These are phyloP conservation scores for Notholithocarpus densiflorus DNA, from an alignment of 306 rosid species.

Conservation along the genomic window DNA sequence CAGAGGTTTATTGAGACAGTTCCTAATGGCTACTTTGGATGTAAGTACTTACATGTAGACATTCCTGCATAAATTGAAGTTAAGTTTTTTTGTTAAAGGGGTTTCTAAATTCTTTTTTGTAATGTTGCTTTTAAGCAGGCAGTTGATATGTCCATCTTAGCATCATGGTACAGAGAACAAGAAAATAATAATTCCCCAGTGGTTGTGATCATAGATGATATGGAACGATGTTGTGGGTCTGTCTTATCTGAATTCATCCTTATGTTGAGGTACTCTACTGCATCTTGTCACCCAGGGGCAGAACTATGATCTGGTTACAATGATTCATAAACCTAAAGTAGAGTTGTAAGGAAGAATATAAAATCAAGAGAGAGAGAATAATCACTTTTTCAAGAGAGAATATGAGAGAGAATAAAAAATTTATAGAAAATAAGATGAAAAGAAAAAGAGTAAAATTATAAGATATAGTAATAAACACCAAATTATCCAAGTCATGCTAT, in stretches of 20 bases:
- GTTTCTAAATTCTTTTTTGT: slow-evolving; percentile 16
- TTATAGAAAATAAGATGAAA: no score
- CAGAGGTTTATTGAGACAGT: slow-evolving; percentile 70
- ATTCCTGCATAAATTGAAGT: not conserved
- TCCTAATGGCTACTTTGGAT: slow-evolving; percentile 46
- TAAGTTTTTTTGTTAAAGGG: not conserved
- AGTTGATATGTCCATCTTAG: slow-evolving; percentile 75
- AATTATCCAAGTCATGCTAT: no score
- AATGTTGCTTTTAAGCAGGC: slow-evolving; percentile 48
- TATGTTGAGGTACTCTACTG: slow-evolving; percentile 63
- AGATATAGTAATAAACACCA: no score
- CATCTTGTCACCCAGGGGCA: not conserved
- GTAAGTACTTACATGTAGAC: slow-evolving; percentile 38
- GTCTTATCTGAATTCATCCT: slow-evolving; percentile 78
- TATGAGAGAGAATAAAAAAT: no score
- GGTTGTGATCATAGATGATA: slow-evolving; percentile 69
- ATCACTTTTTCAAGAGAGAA: no score
- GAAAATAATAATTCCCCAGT: slow-evolving; percentile 61
- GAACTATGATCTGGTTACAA: no score
- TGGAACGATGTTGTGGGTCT: slow-evolving; percentile 81
- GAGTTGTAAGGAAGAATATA: no score
- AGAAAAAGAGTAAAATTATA: no score
- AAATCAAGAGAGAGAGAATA: no score
- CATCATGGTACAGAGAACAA: slow-evolving; percentile 89
- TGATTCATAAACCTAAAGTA: no score